Conservation (phyloP, 345 rosid genomes). For the Cochlearia excelsa region DNA sequence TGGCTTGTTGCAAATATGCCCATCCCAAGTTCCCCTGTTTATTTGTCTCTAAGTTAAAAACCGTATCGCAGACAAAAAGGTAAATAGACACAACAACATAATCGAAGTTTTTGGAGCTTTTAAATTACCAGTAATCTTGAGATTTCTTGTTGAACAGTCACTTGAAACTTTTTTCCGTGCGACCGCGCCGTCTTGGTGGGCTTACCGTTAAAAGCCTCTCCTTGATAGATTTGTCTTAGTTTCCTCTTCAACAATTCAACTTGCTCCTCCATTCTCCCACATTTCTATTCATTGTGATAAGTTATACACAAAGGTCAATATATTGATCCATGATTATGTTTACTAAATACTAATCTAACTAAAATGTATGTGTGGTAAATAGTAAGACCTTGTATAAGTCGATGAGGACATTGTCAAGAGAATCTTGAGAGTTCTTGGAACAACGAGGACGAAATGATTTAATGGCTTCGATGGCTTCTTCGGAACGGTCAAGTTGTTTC, state of each 20-base stretch:
- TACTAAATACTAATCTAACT: too few species aligned
- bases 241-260: conserved; percentile 74
- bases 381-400: conserved; percentile 81
- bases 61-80: too few species aligned
- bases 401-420: conserved; percentile 88
- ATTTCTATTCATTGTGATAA: conserved; percentile 50
- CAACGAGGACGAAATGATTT: conserved; percentile 78
- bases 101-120: background rate
- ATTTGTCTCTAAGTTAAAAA: too few species aligned
- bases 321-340: background rate
- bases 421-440: conserved; percentile 76
- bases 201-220: conserved; percentile 79
- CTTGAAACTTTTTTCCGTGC: conserved; percentile 92
- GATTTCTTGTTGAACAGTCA: conserved; percentile 82
- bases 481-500: conserved; percentile 71
- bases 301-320: background rate
- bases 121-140: conserved; percentile 68
- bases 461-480: conserved; percentile 95
- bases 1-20: conserved; percentile 93
- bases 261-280: conserved; percentile 81
- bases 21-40: conserved; percentile 88
- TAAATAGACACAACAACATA: background rate
- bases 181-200: conserved; percentile 94
- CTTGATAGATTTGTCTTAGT: conserved; percentile 76
- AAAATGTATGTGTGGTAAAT: too few species aligned